Evolutionary conservation across 805 yeast genomes (phyloP).

Genomic region (Barnettozyma sucrosica): DNA sequence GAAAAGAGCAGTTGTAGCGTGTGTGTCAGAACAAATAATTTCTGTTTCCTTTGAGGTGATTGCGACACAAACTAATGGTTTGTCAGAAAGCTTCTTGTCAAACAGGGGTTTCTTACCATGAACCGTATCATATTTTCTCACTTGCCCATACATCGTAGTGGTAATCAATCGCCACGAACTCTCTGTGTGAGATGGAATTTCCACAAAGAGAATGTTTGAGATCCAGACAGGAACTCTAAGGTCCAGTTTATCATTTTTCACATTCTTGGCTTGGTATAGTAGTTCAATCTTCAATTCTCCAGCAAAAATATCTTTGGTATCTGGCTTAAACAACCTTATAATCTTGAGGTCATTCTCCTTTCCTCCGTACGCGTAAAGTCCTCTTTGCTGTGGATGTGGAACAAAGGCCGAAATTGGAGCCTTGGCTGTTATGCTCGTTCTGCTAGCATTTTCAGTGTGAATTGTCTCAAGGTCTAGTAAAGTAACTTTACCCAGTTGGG

Average conservation of each 20-base stretch:
- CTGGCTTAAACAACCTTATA: slow-evolving; percentile 31
- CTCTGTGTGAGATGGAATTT: slow-evolving; percentile 28
- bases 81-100: slow-evolving; percentile 49
- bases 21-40: slow-evolving; percentile 69
- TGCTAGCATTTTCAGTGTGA: slow-evolving; percentile 8
- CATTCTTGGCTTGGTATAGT: slow-evolving; percentile 73
- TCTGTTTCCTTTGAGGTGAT: slow-evolving; percentile 28
- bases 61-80: slow-evolving; percentile 41
- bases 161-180: slow-evolving; percentile 50
- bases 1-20: slow-evolving; percentile 54
- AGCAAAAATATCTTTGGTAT: slow-evolving; percentile 17
- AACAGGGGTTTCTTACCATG: slow-evolving; percentile 63
- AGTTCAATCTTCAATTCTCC: slow-evolving; percentile 24
- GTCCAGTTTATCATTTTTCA: slow-evolving; percentile 72
- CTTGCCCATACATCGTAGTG: slow-evolving; percentile 68
- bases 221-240: slow-evolving; percentile 82
- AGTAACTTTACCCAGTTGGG: slow-evolving; percentile 33
- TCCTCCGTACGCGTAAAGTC: slow-evolving; percentile 78
- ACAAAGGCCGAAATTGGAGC: slow-evolving; percentile 46
- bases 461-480: slow-evolving; percentile 22
- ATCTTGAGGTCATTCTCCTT: slow-evolving; percentile 68
- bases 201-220: slow-evolving; percentile 46
- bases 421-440: slow-evolving; percentile 27
- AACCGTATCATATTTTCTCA: slow-evolving; percentile 65
- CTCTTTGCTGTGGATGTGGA: slow-evolving; percentile 41